Evolutionary conservation across 208 protist species (phyloP), one percentile per base, ranked within the genome.

Genomic region (Willaertia magna): DNA sequence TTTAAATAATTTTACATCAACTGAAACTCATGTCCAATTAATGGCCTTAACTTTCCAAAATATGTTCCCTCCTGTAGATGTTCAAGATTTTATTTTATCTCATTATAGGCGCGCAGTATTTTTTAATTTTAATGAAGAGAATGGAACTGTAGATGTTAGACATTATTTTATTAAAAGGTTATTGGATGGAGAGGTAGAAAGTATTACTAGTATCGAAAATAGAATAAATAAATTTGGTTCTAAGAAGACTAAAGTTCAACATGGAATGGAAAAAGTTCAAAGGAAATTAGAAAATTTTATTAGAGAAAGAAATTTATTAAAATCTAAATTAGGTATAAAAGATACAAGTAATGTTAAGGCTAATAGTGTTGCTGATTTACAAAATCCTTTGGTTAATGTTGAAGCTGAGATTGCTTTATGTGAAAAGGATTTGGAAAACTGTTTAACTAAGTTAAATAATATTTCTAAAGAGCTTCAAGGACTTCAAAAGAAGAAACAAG

Each of bases 51-150:
- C 78, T 14, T 55, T 83, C n/a, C 78, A 83, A 83, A 83, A 83
- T 55, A 83, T 83, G 78, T 83, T 83, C 22, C 78, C 78, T 22
- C 30, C 78, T n/a, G 78, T 83, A 14, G 46, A 83, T 55, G 43
- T 83, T 1, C 30, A 55, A 55, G 34, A 47, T 6, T 83, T 83
- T 9, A 55, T 59, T 39, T 22, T 55, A 9, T 26, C 40, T 43
- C 12, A 51, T 39, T 14, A 22, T 1, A 83, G 55, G 22, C 34
- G 78, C 52, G 78, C 55, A 11, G 78, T 83, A 6, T 43, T 83
- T 4, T 83, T 83, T 42, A 55, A 83, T n/a, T 83, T 59, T 83
- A 26, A 83, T 42, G 12, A 30, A 55, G 78, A 83, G 3, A 30
- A 48, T 30, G 78, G 55, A 22, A 39, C 16, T 14, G 26, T 83